Conservation (phyloP, 352 stramenopile genomes). For the Salisapilia sapeloensis region DNA sequence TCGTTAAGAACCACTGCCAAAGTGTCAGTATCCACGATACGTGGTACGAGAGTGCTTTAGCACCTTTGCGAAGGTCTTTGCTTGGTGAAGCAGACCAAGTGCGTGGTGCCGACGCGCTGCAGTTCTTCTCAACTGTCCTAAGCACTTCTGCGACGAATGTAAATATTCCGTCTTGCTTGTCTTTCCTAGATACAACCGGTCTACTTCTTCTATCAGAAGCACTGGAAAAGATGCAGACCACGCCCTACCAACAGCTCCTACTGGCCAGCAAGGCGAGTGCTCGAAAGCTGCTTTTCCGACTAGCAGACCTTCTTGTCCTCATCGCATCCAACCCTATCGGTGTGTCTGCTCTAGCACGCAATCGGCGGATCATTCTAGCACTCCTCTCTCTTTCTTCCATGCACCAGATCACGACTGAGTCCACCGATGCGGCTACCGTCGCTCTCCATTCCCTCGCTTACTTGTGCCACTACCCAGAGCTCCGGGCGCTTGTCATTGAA, state of each 20-base stretch:
- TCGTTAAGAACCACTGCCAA: conserved; percentile 35
- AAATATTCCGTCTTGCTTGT: conserved; percentile 33
- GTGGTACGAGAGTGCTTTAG: conserved; percentile 40
- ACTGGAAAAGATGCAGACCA: conserved; percentile 50
- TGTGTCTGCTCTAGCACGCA: conserved; percentile 28
- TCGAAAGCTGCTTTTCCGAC: conserved; percentile 43
- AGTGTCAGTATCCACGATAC: conserved; percentile 31
- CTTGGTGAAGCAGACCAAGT: conserved; percentile 62
- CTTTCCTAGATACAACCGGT: conserved; percentile 33
- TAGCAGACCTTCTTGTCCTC: conserved; percentile 42
- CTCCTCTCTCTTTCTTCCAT: conserved; percentile 40
- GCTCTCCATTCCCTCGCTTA: conserved; percentile 38
- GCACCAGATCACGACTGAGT: conserved; percentile 38
- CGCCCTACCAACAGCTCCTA: conserved; percentile 51
- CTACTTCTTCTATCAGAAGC: conserved; percentile 30
- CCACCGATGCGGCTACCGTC: conserved; percentile 31
- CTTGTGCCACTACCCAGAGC: conserved; percentile 38
- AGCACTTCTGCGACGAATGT: conserved; percentile 21
- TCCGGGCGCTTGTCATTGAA: conserved; percentile 34
- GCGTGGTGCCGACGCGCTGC: conserved; percentile 47
- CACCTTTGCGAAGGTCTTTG: conserved; percentile 39
- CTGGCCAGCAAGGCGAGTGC: conserved; percentile 13
- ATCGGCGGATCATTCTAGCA: conserved; percentile 32
- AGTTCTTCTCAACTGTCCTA: conserved; percentile 47
- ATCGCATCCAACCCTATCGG: conserved; percentile 19